Base-by-base conservation (phyloP, 2,329 filamentous ascomycete species). In the Aureobasidium sp. region DNA sequence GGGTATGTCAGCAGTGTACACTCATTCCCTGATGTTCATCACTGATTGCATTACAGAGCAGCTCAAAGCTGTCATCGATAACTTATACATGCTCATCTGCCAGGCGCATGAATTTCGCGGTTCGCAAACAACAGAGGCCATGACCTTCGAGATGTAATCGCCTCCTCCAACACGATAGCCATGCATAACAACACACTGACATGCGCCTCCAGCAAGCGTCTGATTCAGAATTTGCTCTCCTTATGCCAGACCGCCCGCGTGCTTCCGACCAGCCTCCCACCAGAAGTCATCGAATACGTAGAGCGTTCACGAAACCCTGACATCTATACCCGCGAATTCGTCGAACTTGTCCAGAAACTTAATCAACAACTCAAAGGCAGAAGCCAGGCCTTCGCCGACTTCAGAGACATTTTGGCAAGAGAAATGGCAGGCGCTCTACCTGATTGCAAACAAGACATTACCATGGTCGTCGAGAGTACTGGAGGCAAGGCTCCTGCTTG, bases 291-390 rank as follows among this genome's bases (percentile, higher is more conserved):
- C 67, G 78, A 79, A 61, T 87, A 87, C 70, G 83, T 87, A 37
- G 84, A 87, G 67, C 76, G 79, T 24, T 80, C 82, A 20, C 81
- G 84, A 26, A 87, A 87, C 68, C 85, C 84, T 8, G 84, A 87
- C 67, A 86, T 87, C 66, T 87, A 86, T 72, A 87, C 84, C 9
- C 79, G 84, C 50, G 84, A 87, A 67, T 86, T 87, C 65, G 82
- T 87, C 48, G 84, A 87, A 72, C 75, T 83, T 32, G 82, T 85
- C 9, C 84, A 86, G 74, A 78, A 80, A 64, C 80, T 81, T 53
- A 87, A 87, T 66, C 83, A 86, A 69, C 80, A 83, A 71, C 72
- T 86, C 57, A 85, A 83, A 67, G 85, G 84, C 36, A 83, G 84
- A 67, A 78, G 77, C 62, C 79, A 85, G 67, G 84, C 83, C 1